Evolutionary conservation across 352 stramenopile species (phyloP), one percentile per base, ranked within the genome.

Genomic region (Phytophthora foliorum): DNA sequence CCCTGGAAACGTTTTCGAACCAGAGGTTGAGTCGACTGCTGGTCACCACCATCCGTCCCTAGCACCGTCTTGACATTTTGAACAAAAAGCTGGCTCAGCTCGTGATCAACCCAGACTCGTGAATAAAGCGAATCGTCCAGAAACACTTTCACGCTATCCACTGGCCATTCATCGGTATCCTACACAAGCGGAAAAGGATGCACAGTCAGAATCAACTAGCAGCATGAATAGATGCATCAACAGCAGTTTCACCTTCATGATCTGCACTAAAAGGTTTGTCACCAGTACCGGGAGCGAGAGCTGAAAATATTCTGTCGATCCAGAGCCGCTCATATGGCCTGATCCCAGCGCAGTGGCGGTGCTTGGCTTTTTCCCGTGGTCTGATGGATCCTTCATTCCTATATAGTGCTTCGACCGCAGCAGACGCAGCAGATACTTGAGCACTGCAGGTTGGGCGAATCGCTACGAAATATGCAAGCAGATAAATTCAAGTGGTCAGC

Each of bases 131-230:
- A 92, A 69, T 96, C 89, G 41, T 95, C 88, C 3, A 96, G 64
- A 71, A 94, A 96, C 17, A 96, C 89, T 64, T 95, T 96, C 31
- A 94, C 80, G 54, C 84, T 94, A 64, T 96, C 89, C 22, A 91
- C 74, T 16, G 87, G 84, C 87, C 87, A 95, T 6, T 81, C 75
- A 13, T 80, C 56, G 17, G 45, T 57, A 46, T 87, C 67, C 82
- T 92, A 31, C 14, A 51, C 14, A 60, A 7, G 6, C 4, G 56
- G 3, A 51, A 53, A 57, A 11, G 24, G 31, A 27, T 24, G 19
- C 36, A 51, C 51, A 27, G 14, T 56, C 36, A 59, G 14, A 60
- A 60, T 0, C 10, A 54, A 9, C 45, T 5, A 61, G 41, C 10
- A 36, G 11, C 7, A 42, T 2, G 2, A 21, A 57, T 29, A 2